A percentile compares a stretch with the other conserved stretches of the same genome.
phyloP scores from a whole-genome alignment of 1,284 basidiomycete species.

The Sanghuangporus sanghuang region DNA sequence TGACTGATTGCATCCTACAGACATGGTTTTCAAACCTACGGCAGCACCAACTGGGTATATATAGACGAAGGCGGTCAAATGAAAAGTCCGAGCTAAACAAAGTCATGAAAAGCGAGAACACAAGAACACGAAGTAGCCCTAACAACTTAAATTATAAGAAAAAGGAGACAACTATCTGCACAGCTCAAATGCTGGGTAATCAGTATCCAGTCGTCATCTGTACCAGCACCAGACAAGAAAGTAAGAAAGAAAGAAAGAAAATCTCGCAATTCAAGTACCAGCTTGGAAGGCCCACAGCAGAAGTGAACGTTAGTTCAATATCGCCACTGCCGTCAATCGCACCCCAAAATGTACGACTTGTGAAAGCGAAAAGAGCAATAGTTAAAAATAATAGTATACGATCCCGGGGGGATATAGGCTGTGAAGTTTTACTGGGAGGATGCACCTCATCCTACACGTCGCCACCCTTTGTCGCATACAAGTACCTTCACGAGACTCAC shows the following conservation, averaged over 20 bases:
- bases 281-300: neutral
- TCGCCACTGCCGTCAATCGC: neutral
- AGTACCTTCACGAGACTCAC: constrained; percentile 29
- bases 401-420: neutral
- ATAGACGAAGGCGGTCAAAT: neutral
- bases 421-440: neutral
- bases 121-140: neutral
- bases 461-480: neutral
- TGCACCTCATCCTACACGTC: neutral
- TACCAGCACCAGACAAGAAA: neutral
- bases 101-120: neutral
- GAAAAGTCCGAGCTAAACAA: neutral
- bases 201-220: neutral
- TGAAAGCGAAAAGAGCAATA: neutral
- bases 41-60: neutral
- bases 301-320: neutral
- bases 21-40: neutral
- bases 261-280: neutral
- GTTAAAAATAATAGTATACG: neutral
- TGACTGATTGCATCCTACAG: neutral
- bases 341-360: neutral
- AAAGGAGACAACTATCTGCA: neutral
- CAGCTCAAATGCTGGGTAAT: neutral
- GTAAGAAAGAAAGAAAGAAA: neutral
- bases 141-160: neutral